These are phyloP conservation scores for Excoecaria agallocha DNA, from an alignment of 345 rosid genomes.

Conservation along the genomic window DNA sequence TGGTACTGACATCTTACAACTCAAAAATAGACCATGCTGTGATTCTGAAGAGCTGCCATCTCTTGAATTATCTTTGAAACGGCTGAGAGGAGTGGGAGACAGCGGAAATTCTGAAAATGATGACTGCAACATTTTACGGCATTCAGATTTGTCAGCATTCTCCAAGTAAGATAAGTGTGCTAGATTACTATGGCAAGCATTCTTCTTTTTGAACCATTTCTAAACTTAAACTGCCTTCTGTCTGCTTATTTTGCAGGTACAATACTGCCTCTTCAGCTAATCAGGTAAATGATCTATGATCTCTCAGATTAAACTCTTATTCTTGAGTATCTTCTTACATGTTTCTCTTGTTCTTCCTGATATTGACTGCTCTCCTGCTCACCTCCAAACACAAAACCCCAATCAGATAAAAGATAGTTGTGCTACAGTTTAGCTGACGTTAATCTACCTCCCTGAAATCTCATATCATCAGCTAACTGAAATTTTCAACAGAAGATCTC, in stretches of 20 bases:
- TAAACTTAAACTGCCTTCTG: neutral
- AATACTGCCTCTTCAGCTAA: constrained; percentile 50
- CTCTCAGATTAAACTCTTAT: neutral
- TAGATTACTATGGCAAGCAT: neutral
- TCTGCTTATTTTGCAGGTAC: constrained; percentile 43
- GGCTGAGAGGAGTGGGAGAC: constrained; percentile 39
- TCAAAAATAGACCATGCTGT: constrained; percentile 33
- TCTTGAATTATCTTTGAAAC: constrained; percentile 43
- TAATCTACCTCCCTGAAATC: too few species aligned
- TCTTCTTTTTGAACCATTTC: neutral
- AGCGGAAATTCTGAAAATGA: constrained; percentile 32
- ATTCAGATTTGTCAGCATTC: constrained; percentile 69
- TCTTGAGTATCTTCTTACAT: neutral
- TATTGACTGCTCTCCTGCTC: neutral
- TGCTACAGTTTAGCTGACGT: too few species aligned
- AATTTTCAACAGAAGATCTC: too few species aligned
- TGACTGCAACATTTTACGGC: constrained; percentile 54
- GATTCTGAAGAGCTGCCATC: constrained; percentile 40
- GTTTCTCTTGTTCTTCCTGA: too few species aligned
- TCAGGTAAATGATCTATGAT: constrained; percentile 42
- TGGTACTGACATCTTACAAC: constrained; percentile 32
- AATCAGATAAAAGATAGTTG: too few species aligned
- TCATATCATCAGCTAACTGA: too few species aligned
- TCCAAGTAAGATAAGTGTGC: constrained; percentile 51
- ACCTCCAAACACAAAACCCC: too few species aligned